Conservation (phyloP, 306 rosid species). For the Heteromeles arbutifolia region DNA sequence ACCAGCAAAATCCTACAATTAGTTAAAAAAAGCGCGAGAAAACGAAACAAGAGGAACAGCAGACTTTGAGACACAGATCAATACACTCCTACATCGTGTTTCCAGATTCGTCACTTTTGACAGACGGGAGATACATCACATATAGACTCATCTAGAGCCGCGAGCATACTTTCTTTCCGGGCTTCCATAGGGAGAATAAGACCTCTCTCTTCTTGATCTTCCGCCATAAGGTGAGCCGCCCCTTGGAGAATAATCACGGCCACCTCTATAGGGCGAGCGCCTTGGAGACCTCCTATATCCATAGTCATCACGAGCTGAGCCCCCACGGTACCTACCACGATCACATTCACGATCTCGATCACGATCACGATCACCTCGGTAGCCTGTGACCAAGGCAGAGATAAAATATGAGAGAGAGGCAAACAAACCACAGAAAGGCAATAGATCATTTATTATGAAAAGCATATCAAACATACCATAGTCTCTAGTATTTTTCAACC, state of each 20-base stretch:
- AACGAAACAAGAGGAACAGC: neutral
- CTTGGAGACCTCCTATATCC: slow-evolving; percentile 76
- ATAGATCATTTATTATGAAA: neutral
- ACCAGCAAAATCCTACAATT: neutral
- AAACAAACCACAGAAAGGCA: neutral
- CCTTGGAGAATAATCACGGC: slow-evolving; percentile 72
- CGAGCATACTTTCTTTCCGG: slow-evolving; percentile 73
- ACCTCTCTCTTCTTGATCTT: slow-evolving; percentile 80
- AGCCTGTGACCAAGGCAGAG: slow-evolving; percentile 31
- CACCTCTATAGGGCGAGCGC: slow-evolving; percentile 77
- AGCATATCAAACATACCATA: slow-evolving; percentile 38
- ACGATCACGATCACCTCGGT: slow-evolving; percentile 40
- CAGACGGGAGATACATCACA: neutral
- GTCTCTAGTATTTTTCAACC: slow-evolving; percentile 83
- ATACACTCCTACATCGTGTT: neutral
- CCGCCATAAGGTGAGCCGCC: slow-evolving; percentile 63
- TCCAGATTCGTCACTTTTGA: neutral
- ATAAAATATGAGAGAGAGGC: neutral
- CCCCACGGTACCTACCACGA: slow-evolving; percentile 65
- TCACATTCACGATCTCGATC: slow-evolving; percentile 28
- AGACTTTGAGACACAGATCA: neutral
- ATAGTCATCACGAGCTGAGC: slow-evolving; percentile 61
- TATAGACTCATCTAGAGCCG: slow-evolving; percentile 49
- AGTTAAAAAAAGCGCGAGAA: neutral
- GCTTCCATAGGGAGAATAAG: slow-evolving; percentile 78